These are phyloP conservation scores for Mariannaea sp. DNA, from an alignment of 2,329 filamentous ascomycete genomes.

Conservation along the genomic window DNA sequence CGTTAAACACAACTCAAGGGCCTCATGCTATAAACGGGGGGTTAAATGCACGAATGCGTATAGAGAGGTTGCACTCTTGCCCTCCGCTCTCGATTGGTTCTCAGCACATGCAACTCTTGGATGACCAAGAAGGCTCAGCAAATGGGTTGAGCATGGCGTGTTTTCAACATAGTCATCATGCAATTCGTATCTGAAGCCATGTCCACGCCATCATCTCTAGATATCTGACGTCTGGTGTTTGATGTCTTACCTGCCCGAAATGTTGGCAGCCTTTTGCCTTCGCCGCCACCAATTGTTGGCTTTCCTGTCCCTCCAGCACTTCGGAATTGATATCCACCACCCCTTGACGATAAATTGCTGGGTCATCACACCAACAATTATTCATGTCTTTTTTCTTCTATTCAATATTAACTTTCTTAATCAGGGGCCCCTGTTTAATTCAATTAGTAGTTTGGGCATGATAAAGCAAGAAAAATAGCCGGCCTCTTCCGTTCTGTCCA, in stretches of 20 bases:
- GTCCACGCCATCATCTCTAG: slow-evolving; percentile 17
- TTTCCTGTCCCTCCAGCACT: neutral
- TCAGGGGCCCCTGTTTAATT: too few relatives aligned
- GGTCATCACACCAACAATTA: slow-evolving; percentile 3
- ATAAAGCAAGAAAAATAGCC: neutral
- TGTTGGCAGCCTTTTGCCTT: slow-evolving; percentile 6
- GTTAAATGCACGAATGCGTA: slow-evolving; percentile 2
- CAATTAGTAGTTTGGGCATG: too few relatives aligned
- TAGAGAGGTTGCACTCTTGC: neutral
- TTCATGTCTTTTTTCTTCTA: neutral
- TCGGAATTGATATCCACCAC: neutral
- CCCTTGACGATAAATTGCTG: neutral
- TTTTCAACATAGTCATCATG: slow-evolving; percentile 21
- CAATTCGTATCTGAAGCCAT: slow-evolving; percentile 14
- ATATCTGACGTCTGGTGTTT: slow-evolving; percentile 12
- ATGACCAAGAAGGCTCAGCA: slow-evolving; percentile 8
- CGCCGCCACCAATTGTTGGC: slow-evolving; percentile 1
- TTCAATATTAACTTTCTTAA: too few relatives aligned
- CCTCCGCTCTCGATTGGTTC: slow-evolving; percentile 4
- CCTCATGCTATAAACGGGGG: neutral
- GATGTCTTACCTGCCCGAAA: neutral
- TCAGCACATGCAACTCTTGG: slow-evolving; percentile 13
- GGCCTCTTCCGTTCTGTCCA: slow-evolving; percentile 2
- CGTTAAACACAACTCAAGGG: neutral
- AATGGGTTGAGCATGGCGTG: slow-evolving; percentile 19